Base-by-base conservation (phyloP, 2,329 filamentous ascomycete genomes). In the Pyrenophora graminea region DNA sequence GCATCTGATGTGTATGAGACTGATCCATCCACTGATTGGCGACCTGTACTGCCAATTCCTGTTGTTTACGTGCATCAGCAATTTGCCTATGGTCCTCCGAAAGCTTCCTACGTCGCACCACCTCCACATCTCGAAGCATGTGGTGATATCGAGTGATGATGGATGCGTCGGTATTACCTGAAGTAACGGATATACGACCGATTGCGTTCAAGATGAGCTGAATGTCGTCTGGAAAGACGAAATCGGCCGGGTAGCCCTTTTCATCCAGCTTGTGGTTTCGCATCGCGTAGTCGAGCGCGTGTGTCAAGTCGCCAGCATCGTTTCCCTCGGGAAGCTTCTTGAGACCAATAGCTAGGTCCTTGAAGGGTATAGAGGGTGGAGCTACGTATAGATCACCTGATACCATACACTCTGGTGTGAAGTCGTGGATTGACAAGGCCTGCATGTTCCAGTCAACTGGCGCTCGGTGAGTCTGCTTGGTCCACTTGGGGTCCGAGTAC, bases 301-400 rank as follows among this genome's bases (percentile, higher is more conserved):
- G 58, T 0, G 65, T 70, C 3, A 70, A 51, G 25, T 70, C 65
- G 1, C 61, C 60, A 9, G 62, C 58, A 34, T 68, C 52, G 10
- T 18, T 3, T 1, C 58, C 57, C 15, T 51, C 21, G 12, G 67
- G 67, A 12, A 66, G 17, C 45, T 59, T 53, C 45, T 63, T 60
- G 19, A 70, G 44, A 1, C 55, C 58, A 1, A 33, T n/a, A 3
- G 53, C 52, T 2, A 70, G 53, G 10, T 53, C 46, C 7, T 55
- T 58, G 48, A 68, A 63, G 2, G 45, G 49, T 15, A 68, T 47
- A 6, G 58, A 40, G 1, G 38, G 19, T 1, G 48, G 47, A 5
- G 15, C 19, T 7, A 32, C 9, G 15, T 54, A 61, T 6, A 19
- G 33, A 30, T 2, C 27, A 4, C 9, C 5, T 2, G 36, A 21